phyloP scores from a whole-genome alignment of 1,284 basidiomycete species.

The Irpex sp. region DNA sequence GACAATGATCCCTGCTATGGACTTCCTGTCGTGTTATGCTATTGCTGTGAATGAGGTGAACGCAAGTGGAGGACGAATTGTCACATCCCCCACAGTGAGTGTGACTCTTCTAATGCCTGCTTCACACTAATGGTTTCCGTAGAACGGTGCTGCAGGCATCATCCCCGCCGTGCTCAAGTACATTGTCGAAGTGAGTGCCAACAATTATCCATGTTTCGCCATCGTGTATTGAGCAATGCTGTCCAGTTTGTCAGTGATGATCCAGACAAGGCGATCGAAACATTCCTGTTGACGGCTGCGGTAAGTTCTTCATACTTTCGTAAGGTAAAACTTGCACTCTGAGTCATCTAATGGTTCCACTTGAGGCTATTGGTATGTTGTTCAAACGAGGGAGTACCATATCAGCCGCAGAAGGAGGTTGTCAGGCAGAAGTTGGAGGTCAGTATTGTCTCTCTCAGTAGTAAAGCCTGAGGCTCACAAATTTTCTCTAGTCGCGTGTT shows the following conservation, averaged over 20 bases:
- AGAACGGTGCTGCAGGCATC: slow-evolving; percentile 84
- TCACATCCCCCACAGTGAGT: slow-evolving; percentile 90
- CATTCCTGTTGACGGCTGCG: slow-evolving; percentile 87
- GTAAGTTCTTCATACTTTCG: slow-evolving; percentile 46
- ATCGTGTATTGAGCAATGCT: slow-evolving; percentile 1
- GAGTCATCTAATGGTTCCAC: neutral
- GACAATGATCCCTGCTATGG: slow-evolving; percentile 92
- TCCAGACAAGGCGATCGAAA: slow-evolving; percentile 87
- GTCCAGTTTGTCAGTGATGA: slow-evolving; percentile 88
- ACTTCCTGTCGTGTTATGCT: slow-evolving; percentile 93
- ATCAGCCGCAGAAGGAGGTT: slow-evolving; percentile 94
- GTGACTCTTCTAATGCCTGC: neutral
- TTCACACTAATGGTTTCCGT: neutral
- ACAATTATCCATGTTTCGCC: neutral
- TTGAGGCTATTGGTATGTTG: slow-evolving; percentile 92
- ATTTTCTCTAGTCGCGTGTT: slow-evolving; percentile 78
- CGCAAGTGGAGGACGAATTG: slow-evolving; percentile 92
- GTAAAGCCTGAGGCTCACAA: neutral
- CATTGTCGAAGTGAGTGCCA: slow-evolving; percentile 73
- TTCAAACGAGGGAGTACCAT: slow-evolving; percentile 98
- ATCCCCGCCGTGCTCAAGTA: slow-evolving; percentile 94
- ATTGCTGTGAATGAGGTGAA: slow-evolving; percentile 94
- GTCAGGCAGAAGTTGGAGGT: slow-evolving; percentile 90
- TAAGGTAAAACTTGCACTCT: too few species aligned
- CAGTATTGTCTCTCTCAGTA: slow-evolving; percentile 24